Conservation (phyloP, 2,329 filamentous ascomycete species). For the Penicillium sumatraense region DNA sequence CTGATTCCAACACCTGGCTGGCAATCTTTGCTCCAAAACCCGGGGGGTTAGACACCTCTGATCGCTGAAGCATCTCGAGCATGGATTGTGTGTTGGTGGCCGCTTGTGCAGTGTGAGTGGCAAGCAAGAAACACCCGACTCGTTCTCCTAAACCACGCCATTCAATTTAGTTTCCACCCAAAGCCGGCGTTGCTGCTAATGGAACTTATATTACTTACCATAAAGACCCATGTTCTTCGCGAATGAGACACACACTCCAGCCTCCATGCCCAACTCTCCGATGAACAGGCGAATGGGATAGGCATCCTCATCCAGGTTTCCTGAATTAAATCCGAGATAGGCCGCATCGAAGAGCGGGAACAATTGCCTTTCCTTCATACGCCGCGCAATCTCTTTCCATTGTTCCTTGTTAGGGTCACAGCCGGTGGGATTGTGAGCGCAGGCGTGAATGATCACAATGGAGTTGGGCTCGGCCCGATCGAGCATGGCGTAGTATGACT, state of each 20-base stretch:
- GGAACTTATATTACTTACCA: too few relatives aligned
- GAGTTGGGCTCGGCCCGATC: conserved; percentile 17
- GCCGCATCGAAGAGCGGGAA: conserved; percentile 71
- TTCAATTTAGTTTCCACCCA: background rate
- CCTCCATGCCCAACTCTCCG: conserved; percentile 73
- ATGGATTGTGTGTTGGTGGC: conserved; percentile 23
- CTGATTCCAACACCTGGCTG: conserved; percentile 76
- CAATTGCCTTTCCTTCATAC: conserved; percentile 75
- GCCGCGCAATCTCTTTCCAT: conserved; percentile 81
- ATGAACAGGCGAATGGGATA: conserved; percentile 31
- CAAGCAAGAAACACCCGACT: conserved; percentile 21
- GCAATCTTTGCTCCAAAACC: conserved; percentile 90
- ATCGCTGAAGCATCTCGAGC: conserved; percentile 65
- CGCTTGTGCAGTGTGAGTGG: conserved; percentile 10
- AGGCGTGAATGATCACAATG: conserved; percentile 69
- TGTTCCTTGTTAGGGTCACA: conserved; percentile 89
- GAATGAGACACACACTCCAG: conserved; percentile 61
- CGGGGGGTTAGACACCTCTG: conserved; percentile 93
- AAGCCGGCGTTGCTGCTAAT: too few relatives aligned
- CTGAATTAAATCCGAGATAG: conserved; percentile 35
- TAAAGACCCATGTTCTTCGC: conserved; percentile 56
- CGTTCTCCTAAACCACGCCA: conserved; percentile 18
- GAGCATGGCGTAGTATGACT: conserved; percentile 21
- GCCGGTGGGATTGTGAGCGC: conserved; percentile 95
- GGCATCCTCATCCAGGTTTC: conserved; percentile 32